Base-by-base conservation (phyloP, 2,329 filamentous ascomycete genomes). In the Tolypocladium inflatum region DNA sequence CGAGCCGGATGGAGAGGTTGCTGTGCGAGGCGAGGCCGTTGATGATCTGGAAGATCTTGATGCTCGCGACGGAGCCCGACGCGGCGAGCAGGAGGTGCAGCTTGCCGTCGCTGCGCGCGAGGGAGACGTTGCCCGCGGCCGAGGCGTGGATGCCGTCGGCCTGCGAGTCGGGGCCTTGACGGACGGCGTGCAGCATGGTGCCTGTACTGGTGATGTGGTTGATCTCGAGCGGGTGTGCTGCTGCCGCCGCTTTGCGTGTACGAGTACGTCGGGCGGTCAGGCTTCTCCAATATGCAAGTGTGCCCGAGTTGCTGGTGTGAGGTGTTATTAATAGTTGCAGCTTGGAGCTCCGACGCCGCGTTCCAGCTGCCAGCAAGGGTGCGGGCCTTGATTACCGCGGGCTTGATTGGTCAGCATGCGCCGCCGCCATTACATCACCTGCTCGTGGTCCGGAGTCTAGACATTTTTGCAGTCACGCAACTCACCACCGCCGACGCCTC, bases 1-100 rank as follows among this genome's bases (percentile, higher is more conserved):
- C 76, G 56, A 97, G 76, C n/a, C 91, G 88, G 70, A 97, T 91
- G 11, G 90, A 91, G 58, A 97, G 77, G 54, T 74, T 80, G 68
- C 62, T 69, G 66, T 64, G 79, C 51, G 68, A 64, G 19, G 73
- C 78, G 4, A 92, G 80, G 2, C 84, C 78, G 21, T 74, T 67
- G 59, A 88, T 77, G 63, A 92, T 90, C 43, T 81, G 76, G 2
- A 85, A 85, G 3, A 91, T 76, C 69, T 97, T 97, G 67, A 96
- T 96, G 8, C 89, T 91, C 17, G 92, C 92, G n/a, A 96, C 90
- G 1, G 88, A 79, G 35, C 77, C 75, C 8, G 68, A 70, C 6
- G 74, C 74, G 0, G 76, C 75, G 7, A 78, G 68, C 1, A 78
- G 66, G 15, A 78, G 65, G 57, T 78, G 76, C 15, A 64, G 66